phyloP scores from a whole-genome alignment of 768 basidiomycete species.

The Cystofilobasidium macerans region DNA sequence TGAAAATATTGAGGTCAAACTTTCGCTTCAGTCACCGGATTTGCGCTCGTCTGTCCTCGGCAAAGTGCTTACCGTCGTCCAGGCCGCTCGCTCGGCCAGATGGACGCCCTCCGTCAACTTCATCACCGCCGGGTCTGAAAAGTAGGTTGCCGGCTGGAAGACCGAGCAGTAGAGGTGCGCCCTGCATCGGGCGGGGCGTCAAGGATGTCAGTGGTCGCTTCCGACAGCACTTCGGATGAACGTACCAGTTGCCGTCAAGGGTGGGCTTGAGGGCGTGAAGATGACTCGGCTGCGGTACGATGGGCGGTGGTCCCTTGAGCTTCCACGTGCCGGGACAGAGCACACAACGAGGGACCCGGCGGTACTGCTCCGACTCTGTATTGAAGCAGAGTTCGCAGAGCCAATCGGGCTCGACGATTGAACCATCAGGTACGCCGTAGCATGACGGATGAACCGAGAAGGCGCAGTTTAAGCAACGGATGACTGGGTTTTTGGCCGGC shows the following conservation, averaged over 20 bases:
- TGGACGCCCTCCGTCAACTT: conserved; percentile 11
- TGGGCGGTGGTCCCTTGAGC: not conserved
- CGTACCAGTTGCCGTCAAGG: conserved; percentile 2
- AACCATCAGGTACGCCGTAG: not conserved
- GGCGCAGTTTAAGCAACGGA: conserved; percentile 3
- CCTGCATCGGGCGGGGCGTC: not conserved
- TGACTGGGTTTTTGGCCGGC: not conserved
- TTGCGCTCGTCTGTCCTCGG: not conserved
- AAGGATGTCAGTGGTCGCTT: not conserved
- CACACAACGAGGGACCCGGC: conserved; percentile 8
- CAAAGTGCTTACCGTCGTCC: not conserved
- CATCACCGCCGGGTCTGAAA: not conserved
- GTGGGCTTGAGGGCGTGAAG: conserved; percentile 23
- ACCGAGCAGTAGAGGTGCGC: conserved; percentile 15
- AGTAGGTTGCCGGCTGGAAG: conserved; percentile 6
- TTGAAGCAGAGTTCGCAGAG: conserved; percentile 13
- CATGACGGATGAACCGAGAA: conserved; percentile 7
- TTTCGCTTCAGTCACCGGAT: no score
- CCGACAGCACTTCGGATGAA: no score
- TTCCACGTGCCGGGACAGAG: conserved; percentile 8
- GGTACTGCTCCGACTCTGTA: conserved; percentile 6
- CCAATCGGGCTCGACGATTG: not conserved
- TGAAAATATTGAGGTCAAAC: conserved; percentile 38
- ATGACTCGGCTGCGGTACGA: not conserved
- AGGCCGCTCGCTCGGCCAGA: not conserved